A percentile compares a stretch with the other conserved stretches of the same genome.
Evolutionary conservation across 305 asterid genomes (phyloP).

Genomic region (Andrographis paniculata): DNA sequence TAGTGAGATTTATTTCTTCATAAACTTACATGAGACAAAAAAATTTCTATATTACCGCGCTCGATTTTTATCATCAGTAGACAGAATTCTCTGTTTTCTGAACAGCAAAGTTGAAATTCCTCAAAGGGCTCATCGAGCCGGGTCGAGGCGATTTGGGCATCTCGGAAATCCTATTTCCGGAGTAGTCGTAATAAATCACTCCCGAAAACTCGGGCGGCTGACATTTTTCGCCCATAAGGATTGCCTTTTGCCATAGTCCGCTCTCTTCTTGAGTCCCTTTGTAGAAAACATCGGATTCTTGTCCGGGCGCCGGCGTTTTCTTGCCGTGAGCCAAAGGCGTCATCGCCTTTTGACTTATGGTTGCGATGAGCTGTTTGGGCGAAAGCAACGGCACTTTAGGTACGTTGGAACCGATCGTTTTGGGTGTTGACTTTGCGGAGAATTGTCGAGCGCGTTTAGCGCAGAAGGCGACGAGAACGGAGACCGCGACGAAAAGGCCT

Average conservation of each 20-base stretch:
- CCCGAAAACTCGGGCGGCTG: constrained; percentile 80
- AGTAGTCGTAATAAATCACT: constrained; percentile 55
- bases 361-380: constrained; percentile 29
- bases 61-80: no score
- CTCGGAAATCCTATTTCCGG: constrained; percentile 57
- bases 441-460: constrained; percentile 39
- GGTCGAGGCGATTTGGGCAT: constrained; percentile 68
- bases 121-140: constrained; percentile 33
- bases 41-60: background rate
- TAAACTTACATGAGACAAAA: background rate
- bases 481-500: constrained; percentile 44
- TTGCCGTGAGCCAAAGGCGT: constrained; percentile 20
- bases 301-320: constrained; percentile 22
- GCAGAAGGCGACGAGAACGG: constrained; percentile 48
- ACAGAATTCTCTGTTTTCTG: constrained; percentile 12
- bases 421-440: constrained; percentile 12
- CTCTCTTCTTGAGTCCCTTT: constrained; percentile 19
- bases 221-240: constrained; percentile 83
- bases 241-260: constrained; percentile 75
- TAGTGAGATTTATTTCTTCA: constrained; percentile 5
- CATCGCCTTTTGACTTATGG: constrained; percentile 25
- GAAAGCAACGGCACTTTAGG: constrained; percentile 20
- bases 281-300: background rate
- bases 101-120: constrained; percentile 22
- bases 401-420: constrained; percentile 18